Base-by-base conservation (phyloP, 2,329 filamentous ascomycete species). In the Elsinoe ampelina region DNA sequence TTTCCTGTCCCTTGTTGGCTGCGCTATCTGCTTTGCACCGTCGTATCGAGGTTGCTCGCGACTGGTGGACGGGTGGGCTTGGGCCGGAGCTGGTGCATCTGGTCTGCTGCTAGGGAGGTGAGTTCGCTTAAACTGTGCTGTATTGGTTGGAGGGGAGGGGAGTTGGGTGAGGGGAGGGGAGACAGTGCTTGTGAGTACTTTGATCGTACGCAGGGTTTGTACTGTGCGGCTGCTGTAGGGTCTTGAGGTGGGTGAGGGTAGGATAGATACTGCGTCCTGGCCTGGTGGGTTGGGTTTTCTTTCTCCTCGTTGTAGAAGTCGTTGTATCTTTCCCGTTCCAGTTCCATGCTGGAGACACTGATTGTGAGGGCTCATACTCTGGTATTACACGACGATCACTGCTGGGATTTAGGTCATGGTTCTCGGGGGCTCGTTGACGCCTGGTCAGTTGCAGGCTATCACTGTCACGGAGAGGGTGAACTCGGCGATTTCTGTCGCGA, bases 391-490 rank as follows among this genome's bases (percentile, higher is more conserved):
- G 19, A 30, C 10, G 1, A 15, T n/a, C 35, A 1, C 5, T 34
- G 8, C 22, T 22, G 22, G 22, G 11, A 15, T 6, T n/a, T 20
- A 13, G 34, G 45, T 10, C n/a, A 39, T 26, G 34, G 7, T 13
- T 13, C 11, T 35, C 20, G 26, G 12, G n/a, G 32, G 43, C 15
- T 12, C 45, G 6, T 32, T 57, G 17, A 54, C n/a, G 12, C 7
- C 22, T 13, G 17, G 35, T 13, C 45, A 57, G 22, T 19, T 22
- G n/a, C 45, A 57, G n/a, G 55, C 55, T n/a, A 52, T 57, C 15
- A 57, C 41, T 17, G 22, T 52, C 30, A 57, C 55, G 13, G 55
- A 57, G 22, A 36, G 55, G 22, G 47, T 57, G 6, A 57, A 50
- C 10, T 52, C 55, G 19, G 36, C 35, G 15, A 34, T 57, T 20